Base-by-base conservation (phyloP, 345 rosid species). In the Boechera divaricarpa region DNA sequence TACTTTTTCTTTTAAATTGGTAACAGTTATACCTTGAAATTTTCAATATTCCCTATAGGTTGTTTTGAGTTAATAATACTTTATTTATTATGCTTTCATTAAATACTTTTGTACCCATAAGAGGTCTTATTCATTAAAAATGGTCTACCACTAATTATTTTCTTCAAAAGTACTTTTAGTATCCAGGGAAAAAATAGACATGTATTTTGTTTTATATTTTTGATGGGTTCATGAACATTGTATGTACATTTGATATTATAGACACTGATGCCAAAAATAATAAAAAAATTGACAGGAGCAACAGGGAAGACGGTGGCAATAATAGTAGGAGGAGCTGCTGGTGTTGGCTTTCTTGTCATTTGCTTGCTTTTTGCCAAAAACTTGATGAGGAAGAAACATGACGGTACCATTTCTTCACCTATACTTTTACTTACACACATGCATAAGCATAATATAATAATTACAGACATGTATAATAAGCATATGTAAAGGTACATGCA, bases 221-320 rank as follows among this genome's bases (percentile, higher is more conserved):
- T 7, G 41, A 15, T 53, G 5, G 57, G 63, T 18, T 29, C 7
- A 60, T 68, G 52, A 58, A 75, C 7, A 39, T 39, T 10, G 32
- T 29, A 16, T 12, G 16, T 45, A 29, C 55, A 57, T 18, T 45
- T 45, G 59, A 66, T 47, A 10, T 10, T 63, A n/a, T 11, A 29
- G 2, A 21, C 16, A 66, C 2, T 51, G 33, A 26, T 61, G 12
- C n/a, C 1, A 63, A 21, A 21, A 21, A 21, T 21, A 21, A 21
- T 21, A 21, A 76, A 47, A 47, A 32, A 55, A 74, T 75, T 52
- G 83, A 73, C 88, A 76, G 90, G 83, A 67, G 89, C 83, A 69
- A 88, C 98, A 49, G 94, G 94, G 26, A 95, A 88, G 85, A 91
- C 98, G 11, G 99, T 92, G 87, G 99, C 99, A 79, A 92, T 95